Conservation (phyloP, 1,284 basidiomycete species). For the Cronartium ribicola region DNA sequence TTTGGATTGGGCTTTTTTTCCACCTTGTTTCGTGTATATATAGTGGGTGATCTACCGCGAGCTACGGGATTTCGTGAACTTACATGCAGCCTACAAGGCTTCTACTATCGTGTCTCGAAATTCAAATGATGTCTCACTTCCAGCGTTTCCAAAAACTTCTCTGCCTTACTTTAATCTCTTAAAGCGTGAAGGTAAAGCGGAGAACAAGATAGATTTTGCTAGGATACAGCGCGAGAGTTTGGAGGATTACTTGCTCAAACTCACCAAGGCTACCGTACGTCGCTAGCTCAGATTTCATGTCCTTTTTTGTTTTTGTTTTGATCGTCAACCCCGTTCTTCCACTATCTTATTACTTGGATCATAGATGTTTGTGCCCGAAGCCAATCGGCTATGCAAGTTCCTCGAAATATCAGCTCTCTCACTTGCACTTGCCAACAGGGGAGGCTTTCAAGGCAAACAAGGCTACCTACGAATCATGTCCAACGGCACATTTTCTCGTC, state of each 20-base stretch:
- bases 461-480: constrained; percentile 66
- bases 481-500: constrained; percentile 51
- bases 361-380: constrained; percentile 92
- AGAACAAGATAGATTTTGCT: constrained; percentile 64
- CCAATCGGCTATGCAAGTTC: constrained; percentile 88
- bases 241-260: constrained; percentile 80
- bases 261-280: constrained; percentile 78
- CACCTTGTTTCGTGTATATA: not conserved
- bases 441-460: constrained; percentile 76
- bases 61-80: constrained; percentile 81
- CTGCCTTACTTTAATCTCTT: constrained; percentile 80
- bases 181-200: constrained; percentile 47
- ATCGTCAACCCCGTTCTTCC: not conserved
- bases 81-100: constrained; percentile 86
- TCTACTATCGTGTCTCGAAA: constrained; percentile 61
- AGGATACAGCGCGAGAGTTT: constrained; percentile 71
- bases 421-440: constrained; percentile 73
- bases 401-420: constrained; percentile 89
- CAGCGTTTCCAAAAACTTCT: constrained; percentile 83
- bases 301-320: constrained; percentile 2
- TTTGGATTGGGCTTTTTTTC: not conserved
- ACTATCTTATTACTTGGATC: not conserved
- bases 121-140: constrained; percentile 66
- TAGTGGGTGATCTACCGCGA: constrained; percentile 80
- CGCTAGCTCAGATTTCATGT: not conserved